phyloP scores from a whole-genome alignment of 805 yeast species.

The Lipomyces spencermartinsiae region DNA sequence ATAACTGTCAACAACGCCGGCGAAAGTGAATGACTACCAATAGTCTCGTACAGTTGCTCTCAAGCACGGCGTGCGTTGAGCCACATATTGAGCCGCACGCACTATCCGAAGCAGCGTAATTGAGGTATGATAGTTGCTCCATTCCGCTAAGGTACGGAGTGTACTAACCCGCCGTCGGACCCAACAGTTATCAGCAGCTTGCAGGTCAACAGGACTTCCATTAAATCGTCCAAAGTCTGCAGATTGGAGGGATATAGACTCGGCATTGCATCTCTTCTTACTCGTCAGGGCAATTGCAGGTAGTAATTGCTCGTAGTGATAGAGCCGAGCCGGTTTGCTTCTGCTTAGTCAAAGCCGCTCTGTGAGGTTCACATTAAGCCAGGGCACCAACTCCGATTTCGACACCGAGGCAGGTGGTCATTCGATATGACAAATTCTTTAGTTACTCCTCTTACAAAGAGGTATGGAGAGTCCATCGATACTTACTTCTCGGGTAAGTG shows the following conservation, averaged over 20 bases:
- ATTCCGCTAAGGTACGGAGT: too few relatives aligned
- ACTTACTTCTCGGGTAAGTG: constrained; percentile 37
- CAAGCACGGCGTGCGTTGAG: neutral
- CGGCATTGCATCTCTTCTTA: neutral
- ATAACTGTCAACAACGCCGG: neutral
- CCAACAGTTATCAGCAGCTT: neutral
- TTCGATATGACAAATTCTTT: constrained; percentile 13
- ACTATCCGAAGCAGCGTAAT: neutral
- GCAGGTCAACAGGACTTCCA: neutral
- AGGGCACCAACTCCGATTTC: neutral
- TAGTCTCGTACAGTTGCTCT: neutral
- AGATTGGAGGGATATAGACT: too few relatives aligned
- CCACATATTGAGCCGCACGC: neutral
- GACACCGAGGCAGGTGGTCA: neutral
- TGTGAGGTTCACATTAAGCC: too few relatives aligned
- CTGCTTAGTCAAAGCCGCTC: neutral
- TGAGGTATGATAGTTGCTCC: neutral
- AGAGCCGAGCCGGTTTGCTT: neutral
- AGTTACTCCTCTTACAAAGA: constrained; percentile 38
- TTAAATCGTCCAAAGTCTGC: too few relatives aligned
- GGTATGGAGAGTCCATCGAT: constrained; percentile 37
- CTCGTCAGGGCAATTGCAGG: neutral
- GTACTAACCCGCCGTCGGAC: too few relatives aligned
- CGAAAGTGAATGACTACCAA: neutral
- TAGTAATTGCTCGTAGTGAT: neutral